Evolutionary conservation across 768 basidiomycete species (phyloP).

Genomic region (Lactarius vividus): DNA sequence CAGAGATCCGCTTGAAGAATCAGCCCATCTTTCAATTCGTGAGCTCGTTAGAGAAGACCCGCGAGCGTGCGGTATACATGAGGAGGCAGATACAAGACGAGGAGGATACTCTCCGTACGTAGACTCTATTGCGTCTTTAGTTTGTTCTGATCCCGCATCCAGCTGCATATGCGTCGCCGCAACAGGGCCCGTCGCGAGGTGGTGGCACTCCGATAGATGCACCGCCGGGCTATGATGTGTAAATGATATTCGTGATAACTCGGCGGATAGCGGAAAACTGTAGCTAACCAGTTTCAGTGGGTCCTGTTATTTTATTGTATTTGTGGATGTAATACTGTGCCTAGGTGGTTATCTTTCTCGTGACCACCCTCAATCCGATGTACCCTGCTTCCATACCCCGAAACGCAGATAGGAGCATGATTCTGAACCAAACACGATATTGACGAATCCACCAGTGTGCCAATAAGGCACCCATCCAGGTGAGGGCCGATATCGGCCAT

Average conservation of each 20-base stretch:
- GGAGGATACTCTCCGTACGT: slow-evolving; percentile 63
- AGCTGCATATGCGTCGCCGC: slow-evolving; percentile 29
- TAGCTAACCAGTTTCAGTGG: slow-evolving; percentile 13
- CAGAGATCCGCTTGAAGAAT: slow-evolving; percentile 67
- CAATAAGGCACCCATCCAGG: background rate
- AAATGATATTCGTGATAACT: slow-evolving; percentile 12
- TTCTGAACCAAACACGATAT: background rate
- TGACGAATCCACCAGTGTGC: background rate
- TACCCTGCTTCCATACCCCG: background rate
- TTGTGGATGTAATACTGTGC: slow-evolving; percentile 2
- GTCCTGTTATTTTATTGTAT: slow-evolving; percentile 1
- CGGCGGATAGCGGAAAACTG: background rate
- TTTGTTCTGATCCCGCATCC: background rate
- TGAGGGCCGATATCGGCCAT: background rate
- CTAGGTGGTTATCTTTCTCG: slow-evolving; percentile 8
- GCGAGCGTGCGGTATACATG: slow-evolving; percentile 76
- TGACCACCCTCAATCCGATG: background rate
- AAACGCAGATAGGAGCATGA: background rate
- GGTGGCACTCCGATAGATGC: slow-evolving; percentile 30
- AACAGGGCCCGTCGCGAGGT: slow-evolving; percentile 20
- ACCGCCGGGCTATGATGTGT: slow-evolving; percentile 33
- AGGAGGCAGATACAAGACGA: slow-evolving; percentile 56
- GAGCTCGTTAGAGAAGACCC: slow-evolving; percentile 68
- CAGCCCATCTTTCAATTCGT: slow-evolving; percentile 73
- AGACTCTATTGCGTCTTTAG: background rate